phyloP scores from a whole-genome alignment of 225 moss, liverwort and hornwort species.

The Marchantia paleacea region DNA sequence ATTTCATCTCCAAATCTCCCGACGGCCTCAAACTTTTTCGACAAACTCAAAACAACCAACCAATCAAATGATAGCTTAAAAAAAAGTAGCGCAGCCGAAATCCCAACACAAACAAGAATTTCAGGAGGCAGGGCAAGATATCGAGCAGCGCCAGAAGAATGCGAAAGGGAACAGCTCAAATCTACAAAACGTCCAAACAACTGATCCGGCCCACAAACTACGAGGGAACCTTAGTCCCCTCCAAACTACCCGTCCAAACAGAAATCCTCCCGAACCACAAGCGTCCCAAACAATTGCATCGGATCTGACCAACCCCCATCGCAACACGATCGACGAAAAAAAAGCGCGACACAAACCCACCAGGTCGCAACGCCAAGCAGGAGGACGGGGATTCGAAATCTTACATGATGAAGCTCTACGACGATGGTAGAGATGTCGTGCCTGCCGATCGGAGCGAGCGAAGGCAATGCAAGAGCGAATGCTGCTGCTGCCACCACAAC shows the following conservation, averaged over 20 bases:
- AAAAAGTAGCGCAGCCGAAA: no score
- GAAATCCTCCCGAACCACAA: no score
- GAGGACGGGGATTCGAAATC: not conserved
- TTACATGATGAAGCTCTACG: conserved; percentile 14
- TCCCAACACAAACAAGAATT: not conserved
- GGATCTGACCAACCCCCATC: not conserved
- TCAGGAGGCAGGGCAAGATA: not conserved
- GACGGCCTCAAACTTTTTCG: not conserved
- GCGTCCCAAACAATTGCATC: not conserved
- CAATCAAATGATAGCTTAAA: not conserved
- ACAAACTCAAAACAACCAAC: not conserved
- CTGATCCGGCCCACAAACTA: not conserved
- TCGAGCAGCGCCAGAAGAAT: not conserved
- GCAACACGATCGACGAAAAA: not conserved
- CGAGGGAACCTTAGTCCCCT: not conserved
- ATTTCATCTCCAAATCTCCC: not conserved
- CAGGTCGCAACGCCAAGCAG: not conserved
- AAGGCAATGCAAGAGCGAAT: conserved; percentile 14
- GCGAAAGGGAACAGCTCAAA: not conserved
- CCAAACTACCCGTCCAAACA: not conserved
- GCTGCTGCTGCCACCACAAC: not conserved
- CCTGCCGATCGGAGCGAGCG: not conserved
- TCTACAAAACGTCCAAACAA: not conserved
- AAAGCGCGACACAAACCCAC: not conserved
- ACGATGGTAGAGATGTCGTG: not conserved